Evolutionary conservation across 345 rosid species (phyloP), one percentile per base, ranked within the genome.

Genomic region (Rubroshorea leprosula): DNA sequence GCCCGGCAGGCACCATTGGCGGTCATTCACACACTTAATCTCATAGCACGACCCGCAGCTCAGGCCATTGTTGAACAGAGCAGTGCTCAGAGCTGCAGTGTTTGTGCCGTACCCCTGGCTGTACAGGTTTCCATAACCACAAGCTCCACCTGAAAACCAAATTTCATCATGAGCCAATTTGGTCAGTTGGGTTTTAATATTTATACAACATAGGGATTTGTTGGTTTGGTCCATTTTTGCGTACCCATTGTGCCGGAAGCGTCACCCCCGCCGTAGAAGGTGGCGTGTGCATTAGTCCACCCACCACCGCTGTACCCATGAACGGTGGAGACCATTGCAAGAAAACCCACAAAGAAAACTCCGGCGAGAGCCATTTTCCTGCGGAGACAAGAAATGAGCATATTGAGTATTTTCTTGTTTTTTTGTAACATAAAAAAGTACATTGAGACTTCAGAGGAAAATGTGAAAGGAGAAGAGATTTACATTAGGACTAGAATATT

Each of bases 81-180:
- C 87, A 0, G 93, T 86, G 76, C 93, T 86, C 55, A 86, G 63
- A 39, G 93, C 93, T 6, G 93, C 93, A 0, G 93, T 86, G 72
- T 79, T 86, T 10, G 86, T 83, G 49, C 93, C 93, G 58, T 86
- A 86, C 0, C 93, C 93, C 53, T 86, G 93, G 74, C 89, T 86
- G 68, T 86, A 86, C 17, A 86, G 67, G 48, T 86, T 83, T 14
- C 93, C 93, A n/a, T 86, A 86, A 6, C 93, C 93, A 67, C 93
- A 86, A 57, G 93, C 93, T 22, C 93, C 93, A 22, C 93, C 93
- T 86, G 70, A 5, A 64, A 44, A 55, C 15, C 0, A 16, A 51
- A 31, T 1, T 0, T 1, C 14, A 22, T 47, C 31, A 58, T n/a
- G n/a, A n/a, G n/a, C 9, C 35, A 1, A 62, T 21, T 17, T 45